These are phyloP conservation scores for Crepidotus variabilis DNA, from an alignment of 768 basidiomycete species.

Conservation along the genomic window DNA sequence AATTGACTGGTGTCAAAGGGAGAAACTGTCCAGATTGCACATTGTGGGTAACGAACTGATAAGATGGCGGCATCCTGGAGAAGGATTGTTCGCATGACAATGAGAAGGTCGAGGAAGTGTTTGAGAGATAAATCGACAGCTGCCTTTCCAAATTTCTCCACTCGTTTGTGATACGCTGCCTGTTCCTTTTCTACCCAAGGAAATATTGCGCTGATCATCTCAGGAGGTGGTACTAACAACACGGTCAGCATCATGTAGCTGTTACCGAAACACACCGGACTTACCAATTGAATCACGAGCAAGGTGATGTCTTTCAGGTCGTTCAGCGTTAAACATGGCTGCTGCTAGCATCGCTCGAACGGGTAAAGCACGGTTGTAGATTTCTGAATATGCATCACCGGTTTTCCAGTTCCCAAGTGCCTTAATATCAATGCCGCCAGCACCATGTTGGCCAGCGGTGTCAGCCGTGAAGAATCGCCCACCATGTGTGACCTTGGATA, in stretches of 20 bases:
- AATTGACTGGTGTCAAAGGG: slow-evolving; percentile 24
- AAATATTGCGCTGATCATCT: slow-evolving; percentile 13
- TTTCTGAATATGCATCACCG: slow-evolving; percentile 18
- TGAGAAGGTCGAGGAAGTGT: slow-evolving; percentile 22
- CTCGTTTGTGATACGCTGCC: slow-evolving; percentile 1
- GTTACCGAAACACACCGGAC: no score
- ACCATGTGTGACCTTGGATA: slow-evolving; percentile 28
- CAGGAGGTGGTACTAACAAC: slow-evolving; percentile 16
- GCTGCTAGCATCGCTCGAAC: slow-evolving; percentile 25
- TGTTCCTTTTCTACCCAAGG: slow-evolving; percentile 23
- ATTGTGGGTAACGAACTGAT: slow-evolving; percentile 11
- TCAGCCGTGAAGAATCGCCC: slow-evolving; percentile 23
- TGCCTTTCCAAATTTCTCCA: background rate
- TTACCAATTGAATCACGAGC: slow-evolving; percentile 19
- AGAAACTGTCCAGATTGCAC: slow-evolving; percentile 18
- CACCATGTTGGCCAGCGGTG: slow-evolving; percentile 25
- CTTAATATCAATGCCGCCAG: slow-evolving; percentile 20
- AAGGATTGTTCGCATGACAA: slow-evolving; percentile 21
- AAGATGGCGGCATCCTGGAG: slow-evolving; percentile 33
- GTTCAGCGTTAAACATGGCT: slow-evolving; percentile 23
- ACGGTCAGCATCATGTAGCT: no score
- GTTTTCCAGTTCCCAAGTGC: slow-evolving; percentile 28
- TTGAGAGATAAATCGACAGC: slow-evolving; percentile 22
- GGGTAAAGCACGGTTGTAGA: slow-evolving; percentile 27
- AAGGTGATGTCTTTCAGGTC: slow-evolving; percentile 23